These are phyloP conservation scores for Debaryomyces hansenii DNA, from an alignment of 805 yeast species.

Conservation along the genomic window DNA sequence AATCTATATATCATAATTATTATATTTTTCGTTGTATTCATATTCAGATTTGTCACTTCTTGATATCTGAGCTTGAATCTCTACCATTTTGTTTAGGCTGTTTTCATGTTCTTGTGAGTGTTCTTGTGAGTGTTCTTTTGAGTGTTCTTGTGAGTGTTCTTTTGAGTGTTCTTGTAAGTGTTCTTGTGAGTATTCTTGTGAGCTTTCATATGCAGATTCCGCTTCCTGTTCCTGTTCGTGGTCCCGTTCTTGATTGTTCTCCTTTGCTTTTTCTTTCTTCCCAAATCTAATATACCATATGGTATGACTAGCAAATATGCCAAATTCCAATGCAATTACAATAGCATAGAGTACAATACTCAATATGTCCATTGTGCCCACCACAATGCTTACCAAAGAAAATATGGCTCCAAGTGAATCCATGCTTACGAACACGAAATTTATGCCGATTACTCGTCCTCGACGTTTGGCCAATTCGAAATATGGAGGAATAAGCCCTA, in stretches of 20 bases:
- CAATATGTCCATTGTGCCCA: slow-evolving; percentile 70
- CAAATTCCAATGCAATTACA: slow-evolving; percentile 73
- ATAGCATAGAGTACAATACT: slow-evolving; percentile 75
- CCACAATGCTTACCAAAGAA: slow-evolving; percentile 57
- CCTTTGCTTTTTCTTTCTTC: slow-evolving; percentile 23
- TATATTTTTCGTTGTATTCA: too few relatives aligned
- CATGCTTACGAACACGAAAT: slow-evolving; percentile 71
- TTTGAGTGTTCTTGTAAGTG: background rate
- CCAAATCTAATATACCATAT: slow-evolving; percentile 57
- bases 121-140: background rate
- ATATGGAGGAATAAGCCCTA: slow-evolving; percentile 87
- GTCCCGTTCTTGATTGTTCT: background rate
- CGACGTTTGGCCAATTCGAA: slow-evolving; percentile 74
- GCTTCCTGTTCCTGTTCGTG: too few relatives aligned
- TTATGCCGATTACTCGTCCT: slow-evolving; percentile 88
- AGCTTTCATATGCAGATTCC: background rate
- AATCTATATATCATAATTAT: too few relatives aligned
- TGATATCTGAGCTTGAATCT: too few relatives aligned
- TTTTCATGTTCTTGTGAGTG: too few relatives aligned
- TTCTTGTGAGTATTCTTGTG: background rate
- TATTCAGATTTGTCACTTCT: too few relatives aligned
- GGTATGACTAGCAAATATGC: slow-evolving; percentile 68
- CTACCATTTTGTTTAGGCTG: too few relatives aligned
- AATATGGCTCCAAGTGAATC: slow-evolving; percentile 82
- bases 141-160: background rate